A percentile compares a stretch with the other conserved stretches of the same genome.
Conservation (phyloP, 2,329 filamentous ascomycete genomes). For the Lachnellula suecica region DNA sequence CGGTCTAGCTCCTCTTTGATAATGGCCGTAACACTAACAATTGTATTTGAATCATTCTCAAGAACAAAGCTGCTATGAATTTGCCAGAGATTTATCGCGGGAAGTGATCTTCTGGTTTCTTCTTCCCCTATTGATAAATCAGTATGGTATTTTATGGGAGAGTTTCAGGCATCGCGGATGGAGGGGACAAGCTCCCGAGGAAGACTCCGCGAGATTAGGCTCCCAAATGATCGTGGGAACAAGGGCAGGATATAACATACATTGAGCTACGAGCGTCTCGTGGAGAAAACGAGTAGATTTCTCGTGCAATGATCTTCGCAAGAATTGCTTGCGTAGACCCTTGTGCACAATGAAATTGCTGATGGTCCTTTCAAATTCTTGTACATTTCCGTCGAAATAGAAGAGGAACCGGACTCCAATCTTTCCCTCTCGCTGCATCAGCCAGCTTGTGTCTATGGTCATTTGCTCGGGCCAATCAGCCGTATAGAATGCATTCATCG, state of each 20-base stretch:
- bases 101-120: not conserved
- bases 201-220: no score
- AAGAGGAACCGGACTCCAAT: not conserved
- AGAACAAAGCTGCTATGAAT: slow-evolving; percentile 1
- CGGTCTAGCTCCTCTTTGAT: not conserved
- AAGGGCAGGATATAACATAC: no score
- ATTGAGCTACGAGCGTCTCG: not conserved
- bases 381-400: not conserved
- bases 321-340: not conserved
- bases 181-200: no score
- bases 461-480: not conserved
- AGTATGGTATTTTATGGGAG: no score
- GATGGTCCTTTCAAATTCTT: not conserved
- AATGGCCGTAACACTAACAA: not conserved
- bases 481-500: slow-evolving; percentile 2
- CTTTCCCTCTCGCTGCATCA: not conserved
- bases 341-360: not conserved
- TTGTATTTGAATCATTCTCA: not conserved
- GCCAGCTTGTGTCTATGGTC: slow-evolving; percentile 2
- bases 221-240: no score
- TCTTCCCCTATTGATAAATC: no score
- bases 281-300: slow-evolving; percentile 1
- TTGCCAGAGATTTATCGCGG: not conserved
- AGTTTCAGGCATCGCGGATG: no score
- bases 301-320: not conserved